A percentile compares a stretch with the other conserved stretches of the same genome.
Evolutionary conservation across 768 basidiomycete genomes (phyloP).

Genomic region (Lactarius indigo): DNA sequence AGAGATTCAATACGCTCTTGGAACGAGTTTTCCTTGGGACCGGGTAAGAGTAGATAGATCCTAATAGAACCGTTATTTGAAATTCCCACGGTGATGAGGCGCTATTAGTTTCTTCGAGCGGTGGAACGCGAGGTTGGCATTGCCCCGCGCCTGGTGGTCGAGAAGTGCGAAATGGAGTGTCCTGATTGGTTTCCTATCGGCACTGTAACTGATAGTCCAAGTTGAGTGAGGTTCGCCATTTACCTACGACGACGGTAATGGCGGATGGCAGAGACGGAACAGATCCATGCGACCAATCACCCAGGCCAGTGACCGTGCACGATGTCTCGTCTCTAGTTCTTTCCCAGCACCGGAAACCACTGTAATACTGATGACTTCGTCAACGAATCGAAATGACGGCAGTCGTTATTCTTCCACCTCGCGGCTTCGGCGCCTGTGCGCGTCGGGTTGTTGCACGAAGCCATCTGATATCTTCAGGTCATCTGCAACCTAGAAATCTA

Average conservation of each 20-base stretch:
- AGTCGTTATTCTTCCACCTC: background rate
- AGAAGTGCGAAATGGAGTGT: conserved; percentile 66
- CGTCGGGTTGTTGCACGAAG: conserved; percentile 35
- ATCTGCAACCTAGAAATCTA: conserved; percentile 63
- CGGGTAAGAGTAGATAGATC: background rate
- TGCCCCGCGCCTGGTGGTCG: conserved; percentile 54
- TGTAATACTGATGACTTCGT: background rate
- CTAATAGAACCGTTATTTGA: background rate
- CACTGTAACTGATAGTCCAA: conserved; percentile 39
- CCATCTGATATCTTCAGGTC: conserved; percentile 46
- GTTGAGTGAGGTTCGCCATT: conserved; percentile 4
- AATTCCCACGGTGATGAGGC: conserved; percentile 22
- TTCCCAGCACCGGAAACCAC: background rate
- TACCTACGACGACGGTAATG: too few species aligned
- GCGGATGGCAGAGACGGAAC: background rate
- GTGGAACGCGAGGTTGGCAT: conserved; percentile 42
- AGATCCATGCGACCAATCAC: background rate
- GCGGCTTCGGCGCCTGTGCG: too few species aligned
- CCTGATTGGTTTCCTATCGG: conserved; percentile 82
- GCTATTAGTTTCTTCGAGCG: too few species aligned
- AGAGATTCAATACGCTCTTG: conserved; percentile 53
- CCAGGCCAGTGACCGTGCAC: background rate
- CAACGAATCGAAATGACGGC: conserved; percentile 1
- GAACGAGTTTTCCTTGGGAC: conserved; percentile 48
- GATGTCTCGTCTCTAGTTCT: background rate